Base-by-base conservation (phyloP, 495 filamentous ascomycete genomes). In the Beverwykella pulmonaria region DNA sequence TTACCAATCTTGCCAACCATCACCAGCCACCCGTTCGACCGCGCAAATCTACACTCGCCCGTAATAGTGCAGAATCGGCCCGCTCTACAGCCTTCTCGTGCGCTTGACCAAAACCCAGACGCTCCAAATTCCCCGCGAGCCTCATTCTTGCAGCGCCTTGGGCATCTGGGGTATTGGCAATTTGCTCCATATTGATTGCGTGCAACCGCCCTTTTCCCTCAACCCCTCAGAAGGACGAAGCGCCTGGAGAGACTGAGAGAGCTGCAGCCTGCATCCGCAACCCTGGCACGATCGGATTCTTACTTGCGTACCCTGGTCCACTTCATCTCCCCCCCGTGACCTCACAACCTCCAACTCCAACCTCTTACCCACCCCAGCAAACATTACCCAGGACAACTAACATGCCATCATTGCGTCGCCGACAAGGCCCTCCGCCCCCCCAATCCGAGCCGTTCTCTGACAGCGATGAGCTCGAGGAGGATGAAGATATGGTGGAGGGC, bases 331-430 rank as follows among this genome's bases (percentile, higher is more conserved):
- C 25, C 46, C 19, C 57, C 57, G 19, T 60, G 57, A 49, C 29
- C 25, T 6, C 52, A 36, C 25, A 10, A 10, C 7, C 19, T 26
- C 4, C 52, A 25, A 20, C 29, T 27, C 48, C 36, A 63, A 1
- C 49, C 44, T n/a, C 17, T 50, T 20, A 61, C 44, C 44, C 12
- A 19, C 4, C 30, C 19, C 60, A 19, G 27, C 29, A 46, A 47
- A 39, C 44, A 44, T 7, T 22, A 32, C 7, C 30, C 25, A 17
- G 22, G 15, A 20, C 49, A 14, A 44, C 32, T n/a, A 63, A 39
- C 26, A 72, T 72, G 69, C 60, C 65, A 39, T 52, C 53, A 52
- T 30, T 58, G 20, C 69, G 69, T 32, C 54, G 65, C 29, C 44
- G 63, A 9, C 68, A 59, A 32, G 55, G 56, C 34, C 25, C 62